Percentiles rank a stretch among this genome's conserved stretches.
Conservation (phyloP, 345 rosid species). For the Citrus reticulata region DNA sequence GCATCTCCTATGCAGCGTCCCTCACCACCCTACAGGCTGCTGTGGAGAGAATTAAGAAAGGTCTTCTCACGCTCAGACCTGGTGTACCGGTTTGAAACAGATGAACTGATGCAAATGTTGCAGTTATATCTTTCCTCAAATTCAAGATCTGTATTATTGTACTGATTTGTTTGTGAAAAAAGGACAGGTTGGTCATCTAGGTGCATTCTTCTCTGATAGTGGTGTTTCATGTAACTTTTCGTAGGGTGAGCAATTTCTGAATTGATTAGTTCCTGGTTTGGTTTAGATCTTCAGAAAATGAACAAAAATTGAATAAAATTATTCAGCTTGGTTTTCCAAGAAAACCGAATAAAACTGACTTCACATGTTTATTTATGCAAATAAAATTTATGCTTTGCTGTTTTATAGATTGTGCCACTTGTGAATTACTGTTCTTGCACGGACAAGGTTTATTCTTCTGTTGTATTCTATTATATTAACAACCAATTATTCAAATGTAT, state of each 20-base stretch:
- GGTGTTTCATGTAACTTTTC: neutral
- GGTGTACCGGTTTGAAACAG: conserved; percentile 43
- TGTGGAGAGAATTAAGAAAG: conserved; percentile 76
- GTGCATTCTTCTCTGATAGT: neutral
- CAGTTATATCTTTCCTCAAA: neutral
- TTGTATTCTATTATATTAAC: too few species aligned
- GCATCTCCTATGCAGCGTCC: conserved; percentile 90
- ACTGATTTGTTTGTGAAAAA: conserved; percentile 7
- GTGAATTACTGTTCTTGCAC: too few species aligned
- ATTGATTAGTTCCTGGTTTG: neutral
- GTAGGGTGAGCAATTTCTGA: too few species aligned
- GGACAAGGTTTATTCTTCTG: too few species aligned
- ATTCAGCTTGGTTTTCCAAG: too few species aligned
- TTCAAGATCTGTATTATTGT: neutral
- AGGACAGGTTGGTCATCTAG: neutral
- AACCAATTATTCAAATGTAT: too few species aligned
- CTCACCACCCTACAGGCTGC: conserved; percentile 69
- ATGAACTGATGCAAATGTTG: neutral
- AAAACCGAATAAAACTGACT: too few species aligned
- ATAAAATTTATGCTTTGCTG: too few species aligned
- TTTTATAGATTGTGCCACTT: too few species aligned
- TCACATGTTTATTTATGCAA: neutral
- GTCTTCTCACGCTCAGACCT: conserved; percentile 50
- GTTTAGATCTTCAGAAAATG: neutral
- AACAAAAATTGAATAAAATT: neutral